phyloP scores from a whole-genome alignment of 805 yeast species.

The Metschnikowia santaceciliae region DNA sequence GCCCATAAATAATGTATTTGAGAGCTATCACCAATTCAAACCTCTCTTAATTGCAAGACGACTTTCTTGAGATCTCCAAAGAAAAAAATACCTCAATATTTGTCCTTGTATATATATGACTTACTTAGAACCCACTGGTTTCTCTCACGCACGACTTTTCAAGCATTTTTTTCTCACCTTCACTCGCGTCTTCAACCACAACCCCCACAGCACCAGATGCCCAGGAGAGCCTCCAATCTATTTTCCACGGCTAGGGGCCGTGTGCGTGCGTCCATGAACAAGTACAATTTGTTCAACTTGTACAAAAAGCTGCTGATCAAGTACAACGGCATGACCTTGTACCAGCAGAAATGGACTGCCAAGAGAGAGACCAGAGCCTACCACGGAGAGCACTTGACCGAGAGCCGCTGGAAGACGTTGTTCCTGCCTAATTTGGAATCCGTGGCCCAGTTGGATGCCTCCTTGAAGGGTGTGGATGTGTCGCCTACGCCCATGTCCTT shows the following conservation, averaged over 20 bases:
- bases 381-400: conserved; percentile 92
- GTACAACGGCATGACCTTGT: conserved; percentile 63
- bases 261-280: conserved; percentile 87
- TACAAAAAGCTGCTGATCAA: conserved; percentile 63
- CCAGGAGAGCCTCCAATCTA: conserved; percentile 55
- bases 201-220: conserved; percentile 37
- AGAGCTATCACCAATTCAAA: background rate
- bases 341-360: conserved; percentile 87
- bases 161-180: conserved; percentile 4
- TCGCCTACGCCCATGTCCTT: conserved; percentile 74
- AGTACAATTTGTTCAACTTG: conserved; percentile 83
- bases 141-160: conserved; percentile 16
- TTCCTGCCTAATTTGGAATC: conserved; percentile 73
- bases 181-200: conserved; percentile 1
- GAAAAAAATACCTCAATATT: no score
- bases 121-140: background rate
- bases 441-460: conserved; percentile 85
- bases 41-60: no score
- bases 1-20: no score
- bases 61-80: no score
- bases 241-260: conserved; percentile 63
- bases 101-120: no score
- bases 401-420: conserved; percentile 68
- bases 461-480: conserved; percentile 55
- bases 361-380: conserved; percentile 91